Base-by-base conservation (phyloP, 1,284 basidiomycete genomes). In the Paramarasmius palmivorus region DNA sequence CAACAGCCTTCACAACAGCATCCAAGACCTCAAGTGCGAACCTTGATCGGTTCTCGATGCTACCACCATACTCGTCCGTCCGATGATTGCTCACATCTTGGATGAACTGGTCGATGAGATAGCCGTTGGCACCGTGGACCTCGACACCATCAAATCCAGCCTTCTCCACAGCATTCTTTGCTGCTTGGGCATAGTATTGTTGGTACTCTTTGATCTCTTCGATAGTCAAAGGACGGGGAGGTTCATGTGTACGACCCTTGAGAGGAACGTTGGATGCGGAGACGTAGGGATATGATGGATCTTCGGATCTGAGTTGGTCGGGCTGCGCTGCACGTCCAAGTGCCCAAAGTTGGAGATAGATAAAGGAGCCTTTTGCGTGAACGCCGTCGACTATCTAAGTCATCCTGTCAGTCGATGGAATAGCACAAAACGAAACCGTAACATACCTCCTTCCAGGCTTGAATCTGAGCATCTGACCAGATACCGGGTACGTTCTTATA, bases 41-140 rank as follows among this genome's bases (percentile, higher is more conserved):
- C 17, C 75, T 66, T 0, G 66, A 57, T 48, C 79, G 66, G 64
- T 79, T 79, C 63, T 76, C 73, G 37, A 77, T 52, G 7, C 68
- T 68, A 4, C 78, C 79, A 14, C 80, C 79, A 63, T 77, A 82
- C 32, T 67, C 62, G 63, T 83, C 81, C 3, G 74, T 77, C 36
- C 79, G 73, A 41, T 73, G 66, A 65, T 79, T 80, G 37, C 67
- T 55, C 3, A 62, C 54, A 40, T 69, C 65, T 53, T 75, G 69
- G 12, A 68, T 38, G 56, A 73, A 75, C 57, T 73, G 70, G 53
- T 74, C 71, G 19, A 74, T 35, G 6, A 76, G 61, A 50, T 71
- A 74, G 2, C 73, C 72, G 48, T 71, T 67, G 2, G 66, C 65
- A 1, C 36, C n/a, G 74, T 61, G 56, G 39, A 58, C 45, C 26